phyloP scores from a whole-genome alignment of 306 rosid genomes.

The Canavalia ensiformis region DNA sequence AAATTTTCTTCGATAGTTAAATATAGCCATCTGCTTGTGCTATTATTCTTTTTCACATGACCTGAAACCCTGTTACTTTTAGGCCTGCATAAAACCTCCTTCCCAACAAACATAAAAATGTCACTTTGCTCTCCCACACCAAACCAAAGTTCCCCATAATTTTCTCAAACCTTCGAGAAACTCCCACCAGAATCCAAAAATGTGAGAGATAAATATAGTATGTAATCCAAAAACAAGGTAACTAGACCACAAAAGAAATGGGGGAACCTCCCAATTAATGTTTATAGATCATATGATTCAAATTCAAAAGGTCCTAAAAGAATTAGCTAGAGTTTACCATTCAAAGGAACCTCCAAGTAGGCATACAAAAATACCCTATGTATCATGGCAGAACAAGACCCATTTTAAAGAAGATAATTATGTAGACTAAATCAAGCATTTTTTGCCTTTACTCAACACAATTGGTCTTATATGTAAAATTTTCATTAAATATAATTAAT shows the following conservation, averaged over 20 bases:
- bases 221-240: background rate
- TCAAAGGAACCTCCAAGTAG: background rate
- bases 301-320: background rate
- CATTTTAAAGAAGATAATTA: background rate
- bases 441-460: background rate
- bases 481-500: slow-evolving; percentile 5
- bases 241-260: background rate
- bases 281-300: background rate
- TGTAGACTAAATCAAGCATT: background rate
- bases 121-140: too few relatives aligned
- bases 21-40: too few relatives aligned
- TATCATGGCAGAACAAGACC: background rate
- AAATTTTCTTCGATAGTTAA: too few relatives aligned
- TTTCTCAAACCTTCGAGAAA: background rate
- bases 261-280: background rate
- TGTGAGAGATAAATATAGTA: background rate
- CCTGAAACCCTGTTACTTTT: too few relatives aligned
- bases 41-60: too few relatives aligned
- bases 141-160: background rate
- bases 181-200: background rate
- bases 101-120: too few relatives aligned
- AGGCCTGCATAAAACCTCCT: too few relatives aligned
- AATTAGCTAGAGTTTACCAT: background rate
- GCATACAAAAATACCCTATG: background rate
- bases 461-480: background rate